Base-by-base conservation (phyloP, 2,329 filamentous ascomycete species). In the Fusarium hostae region DNA sequence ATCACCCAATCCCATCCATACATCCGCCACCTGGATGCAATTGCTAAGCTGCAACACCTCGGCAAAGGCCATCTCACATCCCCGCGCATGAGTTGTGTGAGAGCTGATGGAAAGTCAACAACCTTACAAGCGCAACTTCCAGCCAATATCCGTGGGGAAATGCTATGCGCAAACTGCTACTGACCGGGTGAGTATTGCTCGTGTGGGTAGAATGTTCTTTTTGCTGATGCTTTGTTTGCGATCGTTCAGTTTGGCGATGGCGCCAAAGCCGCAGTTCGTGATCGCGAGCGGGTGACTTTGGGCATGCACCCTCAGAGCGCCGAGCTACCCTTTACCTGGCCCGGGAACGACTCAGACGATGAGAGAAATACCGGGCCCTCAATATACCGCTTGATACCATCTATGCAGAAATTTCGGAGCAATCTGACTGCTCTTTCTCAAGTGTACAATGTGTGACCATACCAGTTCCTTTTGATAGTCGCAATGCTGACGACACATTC, bases 391-490 rank as follows among this genome's bases (percentile, higher is more conserved):
- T 63, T 76, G 18, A 69, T 82, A 37, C 80, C 80, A 5, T 75
- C 72, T 43, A 79, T 81, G 73, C 81, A 84, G 43, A 63, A 67
- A 20, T 86, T 80, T 71, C 83, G 89, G 20, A 84, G 87, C 67
- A 90, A 90, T 67, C 79, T 90, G 61, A 89, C 87, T 4, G 85
- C 84, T 3, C 79, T 91, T 16, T 90, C 89, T 1, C 87, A 89
- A 69, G 80, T 79, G 44, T 86, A 86, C 76, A 89, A 90, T 75
- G 86, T 87, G 75, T 39, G 78, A 59, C 45, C 35, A 48, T 56
- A 37, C 41, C 35, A 55, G 32, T 30, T 20, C 47, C 34, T 12
- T 48, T 48, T n/a, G 11, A n/a, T 58, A 24, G 34, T 57, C 43
- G 44, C 39, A 55, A 51, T 48, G 34, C 67, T 77, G 44, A 74